These are phyloP conservation scores for Castanea sativa DNA, from an alignment of 306 rosid genomes.

Conservation along the genomic window DNA sequence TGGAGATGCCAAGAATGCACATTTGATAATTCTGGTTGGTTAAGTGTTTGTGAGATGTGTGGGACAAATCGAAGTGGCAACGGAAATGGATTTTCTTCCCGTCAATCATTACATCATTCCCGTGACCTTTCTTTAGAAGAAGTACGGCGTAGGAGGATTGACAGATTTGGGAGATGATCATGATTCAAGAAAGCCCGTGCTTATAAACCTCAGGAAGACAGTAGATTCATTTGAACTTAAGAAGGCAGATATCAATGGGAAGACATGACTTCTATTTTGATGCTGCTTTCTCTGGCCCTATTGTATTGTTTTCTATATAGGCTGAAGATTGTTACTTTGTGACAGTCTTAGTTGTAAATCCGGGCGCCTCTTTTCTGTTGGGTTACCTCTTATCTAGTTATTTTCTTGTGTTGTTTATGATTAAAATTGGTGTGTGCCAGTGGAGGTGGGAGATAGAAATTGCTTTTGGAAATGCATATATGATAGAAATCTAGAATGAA, in stretches of 20 bases:
- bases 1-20: conserved; percentile 87
- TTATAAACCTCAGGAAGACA: background rate
- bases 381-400: background rate
- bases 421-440: background rate
- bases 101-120: conserved; percentile 3
- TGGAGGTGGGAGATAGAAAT: background rate
- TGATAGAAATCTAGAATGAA: no score
- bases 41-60: conserved; percentile 75
- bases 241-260: background rate
- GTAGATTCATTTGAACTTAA: background rate
- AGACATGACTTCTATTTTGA: background rate
- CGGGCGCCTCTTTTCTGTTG: background rate
- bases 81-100: conserved; percentile 23
- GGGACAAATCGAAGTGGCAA: conserved; percentile 38
- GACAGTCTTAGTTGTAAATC: background rate
- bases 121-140: conserved; percentile 50
- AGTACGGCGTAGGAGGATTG: conserved; percentile 57
- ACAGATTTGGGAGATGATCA: conserved; percentile 57
- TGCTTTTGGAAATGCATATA: background rate
- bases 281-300: background rate
- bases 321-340: background rate
- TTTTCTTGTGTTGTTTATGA: background rate
- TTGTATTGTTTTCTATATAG: background rate
- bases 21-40: conserved; percentile 51
- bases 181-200: background rate